Conservation (phyloP, 495 filamentous ascomycete species). For the Penicillium flavigenum region DNA sequence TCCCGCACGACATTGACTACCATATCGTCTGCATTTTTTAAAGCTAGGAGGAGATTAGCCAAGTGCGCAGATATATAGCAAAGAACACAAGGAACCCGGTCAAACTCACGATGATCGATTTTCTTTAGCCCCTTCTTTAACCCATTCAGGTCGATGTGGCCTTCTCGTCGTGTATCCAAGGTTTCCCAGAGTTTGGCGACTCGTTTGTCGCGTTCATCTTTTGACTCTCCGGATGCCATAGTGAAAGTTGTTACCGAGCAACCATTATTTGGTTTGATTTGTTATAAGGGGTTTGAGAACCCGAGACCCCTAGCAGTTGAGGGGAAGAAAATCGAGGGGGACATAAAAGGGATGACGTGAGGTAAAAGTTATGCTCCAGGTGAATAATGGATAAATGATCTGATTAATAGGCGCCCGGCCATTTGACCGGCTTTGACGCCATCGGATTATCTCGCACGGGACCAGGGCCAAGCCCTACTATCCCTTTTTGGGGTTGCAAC, state of each 20-base stretch:
- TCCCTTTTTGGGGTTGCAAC: slow-evolving; percentile 30
- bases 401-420: slow-evolving; percentile 39
- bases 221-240: slow-evolving; percentile 58
- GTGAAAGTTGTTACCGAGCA: slow-evolving; percentile 42
- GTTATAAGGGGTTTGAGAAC: not conserved
- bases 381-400: slow-evolving; percentile 20
- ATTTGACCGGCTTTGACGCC: slow-evolving; percentile 40
- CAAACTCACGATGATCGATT: slow-evolving; percentile 86
- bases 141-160: slow-evolving; percentile 76
- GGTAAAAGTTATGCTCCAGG: slow-evolving; percentile 21
- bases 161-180: slow-evolving; percentile 72
- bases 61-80: slow-evolving; percentile 24
- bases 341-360: slow-evolving; percentile 15
- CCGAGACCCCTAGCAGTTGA: not conserved
- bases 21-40: slow-evolving; percentile 92
- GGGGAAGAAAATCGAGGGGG: slow-evolving; percentile 5
- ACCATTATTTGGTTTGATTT: slow-evolving; percentile 33
- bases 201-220: slow-evolving; percentile 70
- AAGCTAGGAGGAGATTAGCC: slow-evolving; percentile 55
- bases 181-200: slow-evolving; percentile 77
- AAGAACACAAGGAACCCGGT: slow-evolving; percentile 26
- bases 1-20: slow-evolving; percentile 72
- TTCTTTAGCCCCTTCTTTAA: slow-evolving; percentile 80
- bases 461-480: slow-evolving; percentile 41
- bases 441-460: slow-evolving; percentile 34